phyloP scores from a whole-genome alignment of 192 early-diverging fungal genomes.

The Gaertneriomyces semiglobifer region DNA sequence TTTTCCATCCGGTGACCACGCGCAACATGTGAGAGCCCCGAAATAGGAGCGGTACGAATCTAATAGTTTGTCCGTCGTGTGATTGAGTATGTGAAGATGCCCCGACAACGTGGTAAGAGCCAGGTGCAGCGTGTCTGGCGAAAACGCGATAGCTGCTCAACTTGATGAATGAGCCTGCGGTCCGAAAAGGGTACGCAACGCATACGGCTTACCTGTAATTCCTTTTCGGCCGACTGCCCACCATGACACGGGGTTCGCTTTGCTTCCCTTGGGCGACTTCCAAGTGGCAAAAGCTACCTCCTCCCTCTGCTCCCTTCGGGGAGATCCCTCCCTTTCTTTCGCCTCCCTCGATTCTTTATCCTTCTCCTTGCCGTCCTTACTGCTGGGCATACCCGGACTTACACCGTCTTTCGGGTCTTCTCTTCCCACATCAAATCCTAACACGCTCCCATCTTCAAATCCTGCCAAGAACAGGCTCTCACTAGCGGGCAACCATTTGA shows the following conservation, averaged over 20 bases:
- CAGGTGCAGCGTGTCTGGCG: conserved; percentile 78
- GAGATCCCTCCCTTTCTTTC: too few species aligned
- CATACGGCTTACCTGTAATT: conserved; percentile 62
- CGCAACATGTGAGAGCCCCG: conserved; percentile 80
- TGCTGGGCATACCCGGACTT: too few species aligned
- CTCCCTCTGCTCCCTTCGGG: too few species aligned
- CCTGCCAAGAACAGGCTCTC: conserved; percentile 81
- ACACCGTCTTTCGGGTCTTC: conserved; percentile 61
- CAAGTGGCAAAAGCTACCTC: conserved; percentile 44
- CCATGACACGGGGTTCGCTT: conserved; percentile 75
- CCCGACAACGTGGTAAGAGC: conserved; percentile 81
- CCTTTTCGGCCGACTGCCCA: conserved; percentile 72
- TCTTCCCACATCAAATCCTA: conserved; percentile 81
- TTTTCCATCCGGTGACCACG: conserved; percentile 88
- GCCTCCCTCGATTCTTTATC: too few species aligned
- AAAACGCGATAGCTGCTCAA: conserved; percentile 67
- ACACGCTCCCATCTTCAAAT: conserved; percentile 76
- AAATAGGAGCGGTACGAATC: conserved; percentile 82
- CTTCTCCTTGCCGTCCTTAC: too few species aligned
- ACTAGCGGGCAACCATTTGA: conserved; percentile 81
- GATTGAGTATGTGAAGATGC: conserved; percentile 71
- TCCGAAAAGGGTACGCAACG: neutral
- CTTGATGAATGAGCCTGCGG: neutral
- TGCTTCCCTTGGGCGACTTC: conserved; percentile 57
- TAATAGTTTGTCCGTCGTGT: conserved; percentile 62